Evolutionary conservation across 2,329 filamentous ascomycete genomes (phyloP).

Genomic region (Grosmannia serpens): DNA sequence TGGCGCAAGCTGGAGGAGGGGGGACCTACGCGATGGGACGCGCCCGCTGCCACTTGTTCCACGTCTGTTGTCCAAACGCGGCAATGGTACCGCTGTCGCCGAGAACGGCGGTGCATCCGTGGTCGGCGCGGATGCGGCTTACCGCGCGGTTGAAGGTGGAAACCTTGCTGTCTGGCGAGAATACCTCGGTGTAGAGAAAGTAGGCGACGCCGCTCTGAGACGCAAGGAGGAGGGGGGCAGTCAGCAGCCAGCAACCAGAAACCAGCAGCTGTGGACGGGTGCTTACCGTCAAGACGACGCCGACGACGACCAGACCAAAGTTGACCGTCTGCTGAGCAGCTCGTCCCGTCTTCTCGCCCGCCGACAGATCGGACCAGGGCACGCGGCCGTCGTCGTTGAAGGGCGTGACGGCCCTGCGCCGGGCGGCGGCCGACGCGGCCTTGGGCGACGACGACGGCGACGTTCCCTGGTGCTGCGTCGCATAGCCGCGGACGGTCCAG

Average conservation of each 20-base stretch:
- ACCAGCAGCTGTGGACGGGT: neutral
- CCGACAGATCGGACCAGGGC: constrained; percentile 67
- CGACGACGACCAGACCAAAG: constrained; percentile 63
- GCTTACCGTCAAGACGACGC: constrained; percentile 63
- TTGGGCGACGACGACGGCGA: constrained; percentile 12
- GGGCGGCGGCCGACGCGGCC: constrained; percentile 31
- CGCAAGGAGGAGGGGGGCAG: too few relatives aligned
- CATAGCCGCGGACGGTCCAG: constrained; percentile 29
- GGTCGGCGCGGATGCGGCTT: constrained; percentile 62
- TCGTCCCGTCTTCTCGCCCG: constrained; percentile 66
- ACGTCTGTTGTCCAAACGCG: constrained; percentile 71
- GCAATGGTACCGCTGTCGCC: constrained; percentile 65
- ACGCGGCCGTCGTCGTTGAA: constrained; percentile 79
- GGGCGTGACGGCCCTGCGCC: constrained; percentile 63
- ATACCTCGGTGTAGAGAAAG: constrained; percentile 70
- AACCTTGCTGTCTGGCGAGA: constrained; percentile 75
- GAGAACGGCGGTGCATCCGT: constrained; percentile 59
- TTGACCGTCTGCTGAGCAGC: constrained; percentile 89
- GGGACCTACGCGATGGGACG: constrained; percentile 45
- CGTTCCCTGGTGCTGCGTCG: constrained; percentile 41
- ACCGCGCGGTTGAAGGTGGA: constrained; percentile 82
- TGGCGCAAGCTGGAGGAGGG: neutral
- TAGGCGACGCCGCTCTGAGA: constrained; percentile 62
- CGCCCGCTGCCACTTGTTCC: constrained; percentile 67
- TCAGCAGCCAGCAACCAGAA: neutral